These are phyloP conservation scores for Neurospora sp. DNA, from an alignment of 495 filamentous ascomycete genomes.

Conservation along the genomic window DNA sequence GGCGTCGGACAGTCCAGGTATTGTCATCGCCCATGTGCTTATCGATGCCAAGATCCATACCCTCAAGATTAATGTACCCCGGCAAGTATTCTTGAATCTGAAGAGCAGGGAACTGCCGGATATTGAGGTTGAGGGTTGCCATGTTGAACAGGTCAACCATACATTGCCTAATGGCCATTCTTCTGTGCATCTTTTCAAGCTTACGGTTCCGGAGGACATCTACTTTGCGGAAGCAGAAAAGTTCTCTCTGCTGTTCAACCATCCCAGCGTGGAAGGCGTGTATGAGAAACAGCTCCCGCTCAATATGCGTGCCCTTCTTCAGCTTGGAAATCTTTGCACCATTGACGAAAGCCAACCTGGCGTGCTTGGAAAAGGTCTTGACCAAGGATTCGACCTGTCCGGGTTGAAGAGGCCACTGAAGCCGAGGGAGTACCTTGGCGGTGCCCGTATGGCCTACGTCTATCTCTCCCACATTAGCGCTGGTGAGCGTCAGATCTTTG, in stretches of 20 bases:
- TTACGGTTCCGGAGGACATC: constrained; percentile 77
- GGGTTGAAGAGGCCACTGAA: constrained; percentile 56
- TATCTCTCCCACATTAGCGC: constrained; percentile 88
- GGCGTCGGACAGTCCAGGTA: constrained; percentile 68
- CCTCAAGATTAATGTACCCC: constrained; percentile 79
- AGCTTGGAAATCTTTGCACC: constrained; percentile 87
- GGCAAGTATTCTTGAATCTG: constrained; percentile 84
- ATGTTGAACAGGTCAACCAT: constrained; percentile 83
- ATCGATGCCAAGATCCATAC: constrained; percentile 86
- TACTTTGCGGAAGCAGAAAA: constrained; percentile 78
- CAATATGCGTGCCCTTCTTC: constrained; percentile 71
- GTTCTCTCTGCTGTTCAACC: constrained; percentile 72
- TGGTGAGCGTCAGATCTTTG: constrained; percentile 87
- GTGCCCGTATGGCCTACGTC: constrained; percentile 61
- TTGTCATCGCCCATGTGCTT: constrained; percentile 80
- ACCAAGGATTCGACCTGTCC: constrained; percentile 85
- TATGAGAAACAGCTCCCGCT: constrained; percentile 91
- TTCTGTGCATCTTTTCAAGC: constrained; percentile 86
- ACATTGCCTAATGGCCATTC: constrained; percentile 92
- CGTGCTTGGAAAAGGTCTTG: constrained; percentile 84
- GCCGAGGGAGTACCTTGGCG: constrained; percentile 62
- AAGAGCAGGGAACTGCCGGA: constrained; percentile 79
- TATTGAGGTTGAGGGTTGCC: constrained; percentile 76
- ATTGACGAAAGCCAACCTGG: constrained; percentile 87
- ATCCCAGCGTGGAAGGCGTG: constrained; percentile 90